A percentile compares a stretch with the other conserved stretches of the same genome.
These are phyloP conservation scores for Cytospora piceicola DNA, from an alignment of 2,329 filamentous ascomycete genomes.

Conservation along the genomic window DNA sequence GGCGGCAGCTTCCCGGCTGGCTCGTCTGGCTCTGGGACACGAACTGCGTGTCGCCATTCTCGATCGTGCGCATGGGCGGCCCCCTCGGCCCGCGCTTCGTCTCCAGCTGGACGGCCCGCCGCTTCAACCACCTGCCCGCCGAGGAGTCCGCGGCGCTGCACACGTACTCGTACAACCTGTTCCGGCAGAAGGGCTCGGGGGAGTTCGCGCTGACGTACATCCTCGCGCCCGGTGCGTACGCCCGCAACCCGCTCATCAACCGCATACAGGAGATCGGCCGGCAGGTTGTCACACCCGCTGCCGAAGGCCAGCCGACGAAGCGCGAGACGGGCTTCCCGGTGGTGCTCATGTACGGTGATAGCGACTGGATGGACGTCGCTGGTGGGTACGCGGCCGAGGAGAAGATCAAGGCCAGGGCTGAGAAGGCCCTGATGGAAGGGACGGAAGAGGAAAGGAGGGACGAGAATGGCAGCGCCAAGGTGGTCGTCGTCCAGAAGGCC, in stretches of 20 bases:
- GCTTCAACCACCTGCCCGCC: conserved; percentile 84
- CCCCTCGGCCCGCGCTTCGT: conserved; percentile 90
- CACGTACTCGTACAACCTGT: conserved; percentile 92
- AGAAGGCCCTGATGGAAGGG: conserved; percentile 62
- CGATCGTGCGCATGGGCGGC: conserved; percentile 82
- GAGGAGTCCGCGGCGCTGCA: conserved; percentile 85
- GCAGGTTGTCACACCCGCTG: conserved; percentile 55
- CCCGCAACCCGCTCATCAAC: conserved; percentile 82
- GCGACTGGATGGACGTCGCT: conserved; percentile 97
- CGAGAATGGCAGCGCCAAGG: conserved; percentile 82
- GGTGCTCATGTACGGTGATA: conserved; percentile 94
- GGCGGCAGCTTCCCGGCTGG: conserved; percentile 77
- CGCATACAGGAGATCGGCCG: conserved; percentile 85
- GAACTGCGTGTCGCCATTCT: conserved; percentile 88
- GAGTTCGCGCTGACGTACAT: conserved; percentile 94
- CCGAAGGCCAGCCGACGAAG: conserved; percentile 38
- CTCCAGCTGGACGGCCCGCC: conserved; percentile 90
- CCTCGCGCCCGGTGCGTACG: conserved; percentile 90
- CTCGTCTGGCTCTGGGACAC: conserved; percentile 94
- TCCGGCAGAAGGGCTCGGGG: conserved; percentile 87
- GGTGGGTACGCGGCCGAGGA: conserved; percentile 81
- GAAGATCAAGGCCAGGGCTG: conserved; percentile 72
- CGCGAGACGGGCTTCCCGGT: conserved; percentile 74
- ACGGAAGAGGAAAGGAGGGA: conserved; percentile 68
- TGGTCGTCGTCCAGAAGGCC: conserved; percentile 71